Conservation (phyloP, 345 rosid genomes). For the Populus ilicifolia region DNA sequence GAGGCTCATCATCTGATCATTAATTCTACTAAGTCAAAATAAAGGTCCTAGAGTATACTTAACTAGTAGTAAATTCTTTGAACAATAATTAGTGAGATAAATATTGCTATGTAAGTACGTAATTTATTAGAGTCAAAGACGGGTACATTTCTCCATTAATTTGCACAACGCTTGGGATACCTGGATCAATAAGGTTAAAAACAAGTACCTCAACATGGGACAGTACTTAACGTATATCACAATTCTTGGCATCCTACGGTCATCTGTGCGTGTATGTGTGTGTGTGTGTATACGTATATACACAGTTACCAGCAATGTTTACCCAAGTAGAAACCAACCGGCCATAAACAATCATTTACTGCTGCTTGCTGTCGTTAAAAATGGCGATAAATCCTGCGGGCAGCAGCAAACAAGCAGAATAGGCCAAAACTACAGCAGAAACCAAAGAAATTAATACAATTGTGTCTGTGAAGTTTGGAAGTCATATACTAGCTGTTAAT, state of each 20-base stretch:
- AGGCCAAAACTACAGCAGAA: too few species aligned
- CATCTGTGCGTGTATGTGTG: too few species aligned
- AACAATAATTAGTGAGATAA: not conserved
- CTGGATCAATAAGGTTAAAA: not conserved
- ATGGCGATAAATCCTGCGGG: too few species aligned
- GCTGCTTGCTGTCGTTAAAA: too few species aligned
- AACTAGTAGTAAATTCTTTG: not conserved
- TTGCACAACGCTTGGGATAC: not conserved
- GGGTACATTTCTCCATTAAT: not conserved
- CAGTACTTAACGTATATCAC: not conserved
- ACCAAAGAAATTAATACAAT: too few species aligned
- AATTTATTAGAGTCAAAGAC: not conserved
- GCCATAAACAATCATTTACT: too few species aligned
- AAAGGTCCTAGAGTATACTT: not conserved
- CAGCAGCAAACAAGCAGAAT: too few species aligned
- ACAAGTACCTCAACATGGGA: not conserved
- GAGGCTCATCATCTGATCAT: not conserved
- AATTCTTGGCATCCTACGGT: not conserved
- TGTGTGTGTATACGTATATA: too few species aligned
- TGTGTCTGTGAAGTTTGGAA: too few species aligned
- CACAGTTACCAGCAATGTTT: too few species aligned
- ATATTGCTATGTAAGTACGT: not conserved
- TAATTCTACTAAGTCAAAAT: not conserved
- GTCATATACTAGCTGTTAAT: too few species aligned
- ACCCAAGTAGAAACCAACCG: too few species aligned